Base-by-base conservation (phyloP, 495 filamentous ascomycete genomes). In the Entonaema liquescens region DNA sequence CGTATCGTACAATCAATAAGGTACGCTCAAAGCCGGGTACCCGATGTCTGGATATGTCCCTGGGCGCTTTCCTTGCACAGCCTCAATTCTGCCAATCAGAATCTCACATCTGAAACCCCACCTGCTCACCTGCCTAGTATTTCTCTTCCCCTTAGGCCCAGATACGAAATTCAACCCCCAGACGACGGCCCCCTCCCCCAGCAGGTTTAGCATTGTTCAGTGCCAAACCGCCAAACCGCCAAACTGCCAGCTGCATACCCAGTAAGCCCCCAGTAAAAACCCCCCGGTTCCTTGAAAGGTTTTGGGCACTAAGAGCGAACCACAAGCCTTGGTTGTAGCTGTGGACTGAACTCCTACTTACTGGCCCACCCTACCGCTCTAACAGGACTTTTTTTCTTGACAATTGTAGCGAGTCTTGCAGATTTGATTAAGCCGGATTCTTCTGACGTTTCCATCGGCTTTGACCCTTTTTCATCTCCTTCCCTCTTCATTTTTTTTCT, bases 371-470 rank as follows among this genome's bases (percentile, higher is more conserved):
- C n/a, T 47, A 47, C n/a, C 42, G 42, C 42, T 47, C 42, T 47
- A 47, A 47, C 42, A 70, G 59, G 54, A 58, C 56, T 7, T 5
- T 2, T 9, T 33, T 64, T 28, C 35, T 36, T 59, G 56, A 64
- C 60, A 70, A 71, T 62, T 53, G 42, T 53, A 66, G 49, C 28
- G 52, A 59, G 50, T 67, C 54, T 36, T 72, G 62, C 59, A 78
- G 74, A 76, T 76, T 77, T 77, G 74, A 81, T 79, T 81, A 74
- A 76, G 74, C 69, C 75, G 81, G 75, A 77, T 74, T 82, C 80
- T 81, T 84, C 80, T 82, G 79, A 82, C 82, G 81, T 76, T 80
- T 73, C 80, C 79, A 77, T 81, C 79, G 77, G 76, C 78, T 74
- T 74, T 75, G 75, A 65, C 70, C 74, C 78, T 79, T 77, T 72